phyloP scores from a whole-genome alignment of 1,139 yeast species.

The Saccharomyces uvarum region DNA sequence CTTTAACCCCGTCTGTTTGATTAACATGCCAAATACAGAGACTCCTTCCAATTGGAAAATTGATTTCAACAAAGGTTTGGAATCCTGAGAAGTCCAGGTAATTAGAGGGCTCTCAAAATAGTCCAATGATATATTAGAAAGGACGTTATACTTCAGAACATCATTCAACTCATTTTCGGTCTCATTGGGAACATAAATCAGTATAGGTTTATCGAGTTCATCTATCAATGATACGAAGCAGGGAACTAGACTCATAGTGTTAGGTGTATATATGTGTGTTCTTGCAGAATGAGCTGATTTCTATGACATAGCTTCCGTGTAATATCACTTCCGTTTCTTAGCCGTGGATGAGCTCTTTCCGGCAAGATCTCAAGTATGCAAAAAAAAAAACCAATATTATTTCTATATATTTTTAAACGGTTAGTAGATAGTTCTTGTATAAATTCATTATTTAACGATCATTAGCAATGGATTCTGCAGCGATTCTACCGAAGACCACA shows the following conservation, averaged over 20 bases:
- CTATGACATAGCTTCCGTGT: neutral
- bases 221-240: constrained; percentile 25
- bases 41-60: constrained; percentile 27
- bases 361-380: neutral
- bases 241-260: constrained; percentile 7
- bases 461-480: constrained; percentile 28
- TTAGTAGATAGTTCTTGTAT: neutral
- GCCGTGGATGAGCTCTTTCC: neutral
- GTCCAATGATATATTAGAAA: constrained; percentile 29
- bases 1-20: constrained; percentile 26
- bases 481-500: constrained; percentile 65
- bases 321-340: neutral
- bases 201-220: constrained; percentile 21
- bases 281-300: neutral
- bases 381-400: neutral
- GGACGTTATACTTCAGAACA: constrained; percentile 25
- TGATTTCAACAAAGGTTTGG: constrained; percentile 15
- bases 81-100: constrained; percentile 16
- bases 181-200: constrained; percentile 16
- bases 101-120: constrained; percentile 28
- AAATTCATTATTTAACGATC: neutral
- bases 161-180: constrained; percentile 17
- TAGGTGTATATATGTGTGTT: neutral
- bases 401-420: neutral
- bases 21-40: constrained; percentile 25